A percentile compares a stretch with the other conserved stretches of the same genome.
Evolutionary conservation across 768 basidiomycete genomes (phyloP).

Genomic region (Daedaleopsis nitida): DNA sequence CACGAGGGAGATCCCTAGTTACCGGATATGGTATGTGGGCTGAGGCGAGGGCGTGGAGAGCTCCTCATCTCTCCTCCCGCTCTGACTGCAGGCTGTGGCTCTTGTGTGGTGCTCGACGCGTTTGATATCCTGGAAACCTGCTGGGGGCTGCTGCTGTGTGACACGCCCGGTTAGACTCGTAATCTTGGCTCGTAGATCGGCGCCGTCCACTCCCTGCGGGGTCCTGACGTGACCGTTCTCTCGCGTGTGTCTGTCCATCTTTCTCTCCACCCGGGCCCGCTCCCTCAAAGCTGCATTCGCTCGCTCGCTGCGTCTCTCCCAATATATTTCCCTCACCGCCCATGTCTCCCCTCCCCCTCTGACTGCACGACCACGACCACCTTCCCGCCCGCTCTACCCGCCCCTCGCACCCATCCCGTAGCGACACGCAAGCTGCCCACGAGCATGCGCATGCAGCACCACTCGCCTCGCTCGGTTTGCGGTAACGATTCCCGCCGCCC

Average conservation of each 20-base stretch:
- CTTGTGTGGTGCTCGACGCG: constrained; percentile 1
- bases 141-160: not conserved
- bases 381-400: not conserved
- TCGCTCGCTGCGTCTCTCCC: not conserved
- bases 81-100: not conserved
- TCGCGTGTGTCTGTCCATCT: not conserved
- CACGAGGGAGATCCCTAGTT: constrained; percentile 14
- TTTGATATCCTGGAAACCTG: not conserved
- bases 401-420: constrained; percentile 1
- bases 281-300: not conserved
- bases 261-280: constrained; percentile 16
- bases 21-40: constrained; percentile 11
- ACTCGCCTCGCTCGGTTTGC: constrained; percentile 4
- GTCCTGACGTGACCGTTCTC: constrained; percentile 11
- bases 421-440: constrained; percentile 5
- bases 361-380: not conserved
- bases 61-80: not conserved
- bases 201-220: not conserved
- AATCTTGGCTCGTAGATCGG: constrained; percentile 2
- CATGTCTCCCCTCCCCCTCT: constrained; percentile 7
- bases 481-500: not conserved
- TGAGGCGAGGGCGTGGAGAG: not conserved
- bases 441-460: constrained; percentile 7
- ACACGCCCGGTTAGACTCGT: constrained; percentile 2
- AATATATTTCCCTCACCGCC: not conserved